phyloP scores from a whole-genome alignment of 257 asterid genomes.

The Rauvolfia tetraphylla region DNA sequence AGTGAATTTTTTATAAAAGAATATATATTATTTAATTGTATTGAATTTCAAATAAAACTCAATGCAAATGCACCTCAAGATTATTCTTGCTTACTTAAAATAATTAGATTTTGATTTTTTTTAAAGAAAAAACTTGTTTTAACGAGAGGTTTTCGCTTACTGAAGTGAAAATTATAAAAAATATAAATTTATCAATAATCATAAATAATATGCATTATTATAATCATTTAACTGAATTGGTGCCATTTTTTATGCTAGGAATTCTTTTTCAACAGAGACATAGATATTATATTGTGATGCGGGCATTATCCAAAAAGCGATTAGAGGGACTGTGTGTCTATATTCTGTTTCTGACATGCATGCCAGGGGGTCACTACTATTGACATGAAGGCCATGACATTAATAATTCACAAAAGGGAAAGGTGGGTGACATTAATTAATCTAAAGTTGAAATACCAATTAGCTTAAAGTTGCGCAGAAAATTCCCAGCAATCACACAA shows the following conservation, averaged over 20 bases:
- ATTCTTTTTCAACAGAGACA: neutral
- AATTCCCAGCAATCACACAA: neutral
- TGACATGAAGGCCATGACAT: slow-evolving; percentile 8
- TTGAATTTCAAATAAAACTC: no score
- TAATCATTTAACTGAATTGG: no score
- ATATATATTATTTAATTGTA: no score
- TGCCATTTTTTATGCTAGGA: no score
- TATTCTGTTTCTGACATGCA: slow-evolving; percentile 5
- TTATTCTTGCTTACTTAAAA: neutral
- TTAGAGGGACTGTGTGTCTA: neutral
- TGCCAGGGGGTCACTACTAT: neutral
- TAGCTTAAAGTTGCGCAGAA: neutral
- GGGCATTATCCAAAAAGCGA: neutral
- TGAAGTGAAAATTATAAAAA: no score
- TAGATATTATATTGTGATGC: neutral
- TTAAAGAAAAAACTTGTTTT: no score
- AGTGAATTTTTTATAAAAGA: no score
- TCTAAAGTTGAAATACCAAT: neutral
- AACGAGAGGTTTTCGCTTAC: no score
- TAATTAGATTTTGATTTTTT: neutral
- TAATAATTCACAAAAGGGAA: neutral
- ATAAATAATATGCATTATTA: no score
- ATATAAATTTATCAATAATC: no score
- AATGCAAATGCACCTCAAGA: no score
- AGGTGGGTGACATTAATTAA: neutral